phyloP scores from a whole-genome alignment of 23 red algal genomes.

The Chondrus crispus region DNA sequence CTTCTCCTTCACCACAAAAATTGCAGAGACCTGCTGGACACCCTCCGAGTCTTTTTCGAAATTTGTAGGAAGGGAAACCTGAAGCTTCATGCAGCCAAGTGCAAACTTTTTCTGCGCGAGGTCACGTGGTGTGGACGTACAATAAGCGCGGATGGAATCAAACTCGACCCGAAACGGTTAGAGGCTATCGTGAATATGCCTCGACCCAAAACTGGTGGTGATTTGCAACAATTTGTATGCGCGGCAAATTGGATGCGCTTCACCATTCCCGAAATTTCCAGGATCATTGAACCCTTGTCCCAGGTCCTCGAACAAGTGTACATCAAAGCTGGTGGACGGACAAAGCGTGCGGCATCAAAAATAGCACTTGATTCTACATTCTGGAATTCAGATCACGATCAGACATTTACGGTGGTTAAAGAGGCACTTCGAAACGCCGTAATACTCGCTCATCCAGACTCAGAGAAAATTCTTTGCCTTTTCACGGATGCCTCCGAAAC shows the following conservation, averaged over 20 bases:
- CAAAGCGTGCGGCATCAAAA: not conserved
- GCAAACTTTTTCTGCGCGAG: slow-evolving; percentile 3
- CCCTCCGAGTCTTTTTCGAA: not conserved
- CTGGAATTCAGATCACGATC: not conserved
- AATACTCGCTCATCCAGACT: not conserved
- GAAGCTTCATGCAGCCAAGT: not conserved
- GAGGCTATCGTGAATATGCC: not conserved
- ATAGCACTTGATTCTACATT: not conserved
- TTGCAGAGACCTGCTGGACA: not conserved
- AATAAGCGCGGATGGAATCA: not conserved
- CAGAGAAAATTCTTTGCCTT: not conserved
- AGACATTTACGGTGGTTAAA: not conserved
- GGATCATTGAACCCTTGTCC: not conserved
- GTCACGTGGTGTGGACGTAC: slow-evolving; percentile 13
- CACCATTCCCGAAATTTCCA: not conserved
- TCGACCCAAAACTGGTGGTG: not conserved
- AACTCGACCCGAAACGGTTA: not conserved
- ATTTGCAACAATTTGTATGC: slow-evolving; percentile 23
- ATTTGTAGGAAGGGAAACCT: not conserved
- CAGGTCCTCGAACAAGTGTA: not conserved
- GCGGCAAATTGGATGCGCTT: slow-evolving; percentile 15
- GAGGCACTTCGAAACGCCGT: not conserved
- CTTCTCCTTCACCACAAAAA: not conserved
- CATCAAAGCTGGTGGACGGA: not conserved
- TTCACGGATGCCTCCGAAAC: slow-evolving; percentile 14